These are phyloP conservation scores for Chytriomyces confervae DNA, from an alignment of 192 early-diverging fungal genomes.

Conservation along the genomic window DNA sequence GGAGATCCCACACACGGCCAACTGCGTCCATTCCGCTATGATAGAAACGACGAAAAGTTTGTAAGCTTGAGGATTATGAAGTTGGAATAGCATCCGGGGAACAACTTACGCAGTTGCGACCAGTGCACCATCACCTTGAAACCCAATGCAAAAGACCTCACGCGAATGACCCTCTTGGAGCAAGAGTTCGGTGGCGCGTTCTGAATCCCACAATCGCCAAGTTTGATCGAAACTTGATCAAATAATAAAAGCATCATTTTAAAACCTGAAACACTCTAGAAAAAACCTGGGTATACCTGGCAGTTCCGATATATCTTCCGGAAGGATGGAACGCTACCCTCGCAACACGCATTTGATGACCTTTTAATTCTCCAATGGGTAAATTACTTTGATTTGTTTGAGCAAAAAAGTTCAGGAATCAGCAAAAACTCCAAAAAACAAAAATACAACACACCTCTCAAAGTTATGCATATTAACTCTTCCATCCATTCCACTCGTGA, in stretches of 20 bases:
- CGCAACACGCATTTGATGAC: conserved; percentile 83
- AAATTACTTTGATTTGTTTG: conserved; percentile 51
- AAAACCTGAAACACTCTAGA: background rate
- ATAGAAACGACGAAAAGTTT: conserved; percentile 4
- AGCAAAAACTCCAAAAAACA: conserved; percentile 12
- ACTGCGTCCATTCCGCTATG: conserved; percentile 86
- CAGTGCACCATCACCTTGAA: conserved; percentile 91
- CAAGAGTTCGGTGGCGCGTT: conserved; percentile 75
- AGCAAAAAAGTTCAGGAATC: background rate
- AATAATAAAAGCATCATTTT: background rate
- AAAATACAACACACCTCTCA: conserved; percentile 58
- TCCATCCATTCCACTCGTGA: conserved; percentile 82
- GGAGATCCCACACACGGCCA: conserved; percentile 94
- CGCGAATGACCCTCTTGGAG: conserved; percentile 94
- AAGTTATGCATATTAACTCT: conserved; percentile 83
- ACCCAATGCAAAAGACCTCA: conserved; percentile 90
- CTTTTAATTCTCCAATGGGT: conserved; percentile 77
- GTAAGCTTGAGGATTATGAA: background rate
- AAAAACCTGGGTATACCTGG: conserved; percentile 45
- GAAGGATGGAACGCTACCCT: conserved; percentile 90
- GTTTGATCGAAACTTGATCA: conserved; percentile 75
- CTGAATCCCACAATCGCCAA: conserved; percentile 97
- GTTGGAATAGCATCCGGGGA: background rate
- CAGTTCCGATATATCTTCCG: conserved; percentile 79
- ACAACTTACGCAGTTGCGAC: conserved; percentile 80